Percentiles rank a stretch among this genome's conserved stretches.
Evolutionary conservation across 305 asterid species (phyloP).

Genomic region (Euphrasia arctica): DNA sequence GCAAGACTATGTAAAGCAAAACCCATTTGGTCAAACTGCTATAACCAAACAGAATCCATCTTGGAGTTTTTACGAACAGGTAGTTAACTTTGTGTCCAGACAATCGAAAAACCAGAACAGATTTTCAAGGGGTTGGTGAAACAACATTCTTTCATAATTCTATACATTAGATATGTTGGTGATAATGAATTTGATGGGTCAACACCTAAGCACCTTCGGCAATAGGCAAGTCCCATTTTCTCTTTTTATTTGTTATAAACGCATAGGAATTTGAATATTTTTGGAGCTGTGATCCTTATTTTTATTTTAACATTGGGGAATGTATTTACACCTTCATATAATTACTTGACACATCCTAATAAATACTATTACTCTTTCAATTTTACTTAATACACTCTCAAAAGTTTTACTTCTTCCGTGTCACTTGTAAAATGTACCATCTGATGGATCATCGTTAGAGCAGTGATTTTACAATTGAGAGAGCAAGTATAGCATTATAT

Average conservation of each 20-base stretch:
- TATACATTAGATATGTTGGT: background rate
- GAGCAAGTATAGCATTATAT: background rate
- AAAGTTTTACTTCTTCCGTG: background rate
- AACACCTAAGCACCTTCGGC: background rate
- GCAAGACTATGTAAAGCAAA: slow-evolving; percentile 53
- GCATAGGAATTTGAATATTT: background rate
- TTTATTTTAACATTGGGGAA: slow-evolving; percentile 3
- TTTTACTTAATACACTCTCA: background rate
- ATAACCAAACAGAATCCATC: slow-evolving; percentile 40
- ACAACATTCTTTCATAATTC: background rate
- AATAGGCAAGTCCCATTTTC: background rate
- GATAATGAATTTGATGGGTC: background rate
- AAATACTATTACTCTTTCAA: too few species aligned
- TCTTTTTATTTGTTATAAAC: background rate
- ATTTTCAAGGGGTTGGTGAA: background rate
- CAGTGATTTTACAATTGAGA: background rate
- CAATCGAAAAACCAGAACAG: slow-evolving; percentile 6
- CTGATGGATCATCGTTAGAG: slow-evolving; percentile 5
- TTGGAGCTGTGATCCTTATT: background rate
- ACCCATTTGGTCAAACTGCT: slow-evolving; percentile 78
- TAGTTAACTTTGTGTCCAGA: slow-evolving; percentile 30
- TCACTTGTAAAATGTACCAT: slow-evolving; percentile 11
- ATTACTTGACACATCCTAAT: too few species aligned
- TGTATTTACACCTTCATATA: slow-evolving; percentile 35
- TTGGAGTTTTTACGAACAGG: slow-evolving; percentile 58